Evolutionary conservation across 2,329 filamentous ascomycete species (phyloP).

Genomic region (Cordyceps javanica): DNA sequence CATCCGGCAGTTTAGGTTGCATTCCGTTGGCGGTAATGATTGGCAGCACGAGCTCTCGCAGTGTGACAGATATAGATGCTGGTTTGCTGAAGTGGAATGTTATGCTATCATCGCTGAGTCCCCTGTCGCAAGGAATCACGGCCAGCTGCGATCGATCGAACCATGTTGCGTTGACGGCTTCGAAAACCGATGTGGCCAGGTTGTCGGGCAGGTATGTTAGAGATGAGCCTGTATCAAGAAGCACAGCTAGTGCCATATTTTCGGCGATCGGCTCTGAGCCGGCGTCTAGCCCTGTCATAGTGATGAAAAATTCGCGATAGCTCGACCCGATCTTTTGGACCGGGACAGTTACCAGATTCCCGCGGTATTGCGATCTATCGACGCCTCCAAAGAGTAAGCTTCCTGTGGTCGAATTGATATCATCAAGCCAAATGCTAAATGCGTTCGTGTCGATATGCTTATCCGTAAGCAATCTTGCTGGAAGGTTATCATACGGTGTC

Average conservation of each 20-base stretch:
- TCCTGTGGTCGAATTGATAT: slow-evolving; percentile 58
- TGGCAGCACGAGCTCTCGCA: slow-evolving; percentile 55
- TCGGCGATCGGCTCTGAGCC: slow-evolving; percentile 36
- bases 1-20: slow-evolving; percentile 46
- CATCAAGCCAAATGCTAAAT: slow-evolving; percentile 72
- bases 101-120: slow-evolving; percentile 33
- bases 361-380: slow-evolving; percentile 58
- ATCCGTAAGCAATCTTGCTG: slow-evolving; percentile 54
- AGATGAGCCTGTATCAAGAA: slow-evolving; percentile 66
- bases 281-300: slow-evolving; percentile 53
- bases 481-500: slow-evolving; percentile 61
- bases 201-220: slow-evolving; percentile 60
- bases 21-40: slow-evolving; percentile 39
- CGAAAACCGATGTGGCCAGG: slow-evolving; percentile 49
- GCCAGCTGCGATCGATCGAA: slow-evolving; percentile 46
- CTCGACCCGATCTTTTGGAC: slow-evolving; percentile 48
- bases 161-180: slow-evolving; percentile 53
- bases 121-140: slow-evolving; percentile 55
- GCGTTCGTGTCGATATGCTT: slow-evolving; percentile 59
- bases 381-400: slow-evolving; percentile 71
- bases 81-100: slow-evolving; percentile 48
- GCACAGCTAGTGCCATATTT: slow-evolving; percentile 51
- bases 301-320: slow-evolving; percentile 62
- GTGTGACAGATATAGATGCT: slow-evolving; percentile 44
- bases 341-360: slow-evolving; percentile 59